phyloP scores from a whole-genome alignment of 2,329 filamentous ascomycete genomes.

The Pestalotiopsis sp. region DNA sequence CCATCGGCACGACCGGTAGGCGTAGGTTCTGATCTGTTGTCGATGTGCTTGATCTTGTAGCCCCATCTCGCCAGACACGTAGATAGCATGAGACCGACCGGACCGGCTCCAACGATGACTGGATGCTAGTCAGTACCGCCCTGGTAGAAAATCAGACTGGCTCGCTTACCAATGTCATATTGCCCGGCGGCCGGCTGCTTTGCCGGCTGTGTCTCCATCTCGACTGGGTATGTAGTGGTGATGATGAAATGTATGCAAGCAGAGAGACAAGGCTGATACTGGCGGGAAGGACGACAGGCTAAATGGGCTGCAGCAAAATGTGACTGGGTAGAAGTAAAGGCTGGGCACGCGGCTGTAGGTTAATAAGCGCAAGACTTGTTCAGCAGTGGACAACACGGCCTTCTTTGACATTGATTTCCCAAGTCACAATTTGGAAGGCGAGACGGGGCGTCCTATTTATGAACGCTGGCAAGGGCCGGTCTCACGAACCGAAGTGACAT shows the following conservation, averaged over 20 bases:
- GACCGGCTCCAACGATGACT: constrained; percentile 89
- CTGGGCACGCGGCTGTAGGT: background rate
- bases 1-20: constrained; percentile 85
- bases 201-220: constrained; percentile 26
- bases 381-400: background rate
- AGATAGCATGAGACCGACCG: constrained; percentile 84
- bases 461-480: background rate
- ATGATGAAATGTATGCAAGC: background rate
- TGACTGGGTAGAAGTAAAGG: background rate
- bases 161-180: constrained; percentile 49
- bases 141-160: background rate
- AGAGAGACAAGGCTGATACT: background rate
- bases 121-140: constrained; percentile 30
- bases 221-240: background rate
- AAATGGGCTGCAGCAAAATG: constrained; percentile 7
- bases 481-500: background rate
- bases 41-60: constrained; percentile 93
- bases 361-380: background rate
- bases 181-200: constrained; percentile 22
- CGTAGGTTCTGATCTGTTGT: constrained; percentile 85
- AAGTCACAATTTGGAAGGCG: background rate
- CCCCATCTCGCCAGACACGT: constrained; percentile 90
- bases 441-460: constrained; percentile 8
- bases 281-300: background rate
- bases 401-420: background rate